A percentile compares a stretch with the other conserved stretches of the same genome.
phyloP scores from a whole-genome alignment of 306 rosid genomes.

The Canavalia ensiformis region DNA sequence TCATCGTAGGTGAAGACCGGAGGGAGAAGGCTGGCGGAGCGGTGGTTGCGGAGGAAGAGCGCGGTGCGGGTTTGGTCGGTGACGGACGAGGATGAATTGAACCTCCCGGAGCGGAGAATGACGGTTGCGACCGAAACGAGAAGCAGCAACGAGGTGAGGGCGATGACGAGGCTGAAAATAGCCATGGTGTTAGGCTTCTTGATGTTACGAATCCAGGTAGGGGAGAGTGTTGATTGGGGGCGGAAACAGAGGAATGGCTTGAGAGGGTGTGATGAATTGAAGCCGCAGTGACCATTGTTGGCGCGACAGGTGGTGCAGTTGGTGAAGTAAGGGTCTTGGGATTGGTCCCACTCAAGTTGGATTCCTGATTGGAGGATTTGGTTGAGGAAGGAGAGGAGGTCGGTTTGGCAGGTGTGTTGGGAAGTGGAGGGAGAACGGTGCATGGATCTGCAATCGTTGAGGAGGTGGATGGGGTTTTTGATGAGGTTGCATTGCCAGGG shows the following conservation, averaged over 20 bases:
- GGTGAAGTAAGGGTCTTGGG: constrained; percentile 68
- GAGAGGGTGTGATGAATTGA: constrained; percentile 66
- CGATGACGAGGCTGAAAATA: constrained; percentile 51
- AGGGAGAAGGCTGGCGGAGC: constrained; percentile 74
- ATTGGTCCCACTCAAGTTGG: constrained; percentile 79
- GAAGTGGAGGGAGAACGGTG: constrained; percentile 52
- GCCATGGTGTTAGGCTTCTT: constrained; percentile 53
- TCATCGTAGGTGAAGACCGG: constrained; percentile 91
- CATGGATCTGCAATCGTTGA: constrained; percentile 61
- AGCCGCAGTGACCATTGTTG: constrained; percentile 74
- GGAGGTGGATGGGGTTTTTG: constrained; percentile 62
- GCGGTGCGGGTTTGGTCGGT: constrained; percentile 77
- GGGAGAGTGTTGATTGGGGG: constrained; percentile 49
- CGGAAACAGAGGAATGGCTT: constrained; percentile 67
- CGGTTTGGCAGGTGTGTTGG: constrained; percentile 64
- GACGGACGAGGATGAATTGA: constrained; percentile 37
- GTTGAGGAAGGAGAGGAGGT: constrained; percentile 70
- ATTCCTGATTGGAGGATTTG: constrained; percentile 58
- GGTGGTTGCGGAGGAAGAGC: constrained; percentile 79
- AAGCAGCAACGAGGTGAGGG: constrained; percentile 57
- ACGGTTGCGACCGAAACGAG: constrained; percentile 40
- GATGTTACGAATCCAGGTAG: constrained; percentile 61
- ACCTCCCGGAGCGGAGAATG: constrained; percentile 56
- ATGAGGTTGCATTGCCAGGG: constrained; percentile 82
- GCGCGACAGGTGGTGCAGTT: constrained; percentile 63